phyloP scores from a whole-genome alignment of 768 basidiomycete species.

The Strobilomyces dryophilus region DNA sequence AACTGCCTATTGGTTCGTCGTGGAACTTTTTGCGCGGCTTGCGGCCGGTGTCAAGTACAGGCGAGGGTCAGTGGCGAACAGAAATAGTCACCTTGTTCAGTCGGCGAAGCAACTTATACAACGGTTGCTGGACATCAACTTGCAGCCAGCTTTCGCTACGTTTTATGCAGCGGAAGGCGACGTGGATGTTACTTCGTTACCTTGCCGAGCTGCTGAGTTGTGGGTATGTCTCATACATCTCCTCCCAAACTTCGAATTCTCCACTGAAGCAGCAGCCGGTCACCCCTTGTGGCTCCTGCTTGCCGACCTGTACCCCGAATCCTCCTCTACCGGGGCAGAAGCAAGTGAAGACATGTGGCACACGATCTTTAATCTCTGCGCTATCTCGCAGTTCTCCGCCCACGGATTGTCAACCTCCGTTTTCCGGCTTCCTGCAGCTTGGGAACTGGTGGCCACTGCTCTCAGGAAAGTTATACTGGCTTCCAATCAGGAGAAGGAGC shows the following conservation, averaged over 20 bases:
- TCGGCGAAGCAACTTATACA: constrained; percentile 41
- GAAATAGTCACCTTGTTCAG: constrained; percentile 17
- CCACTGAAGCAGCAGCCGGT: constrained; percentile 14
- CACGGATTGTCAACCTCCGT: constrained; percentile 41
- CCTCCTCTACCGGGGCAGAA: constrained; percentile 34
- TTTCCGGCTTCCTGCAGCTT: constrained; percentile 49
- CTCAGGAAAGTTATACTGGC: constrained; percentile 56
- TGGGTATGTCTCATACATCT: constrained; percentile 76
- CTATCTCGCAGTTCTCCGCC: constrained; percentile 74
- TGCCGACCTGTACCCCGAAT: constrained; percentile 29
- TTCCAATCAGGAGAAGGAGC: constrained; percentile 43
- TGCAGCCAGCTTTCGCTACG: constrained; percentile 32
- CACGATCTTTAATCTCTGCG: constrained; percentile 61
- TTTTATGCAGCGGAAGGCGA: constrained; percentile 18
- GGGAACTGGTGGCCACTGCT: constrained; percentile 60
- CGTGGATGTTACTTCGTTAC: constrained; percentile 33
- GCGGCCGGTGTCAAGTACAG: constrained; percentile 23
- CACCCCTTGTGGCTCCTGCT: constrained; percentile 48
- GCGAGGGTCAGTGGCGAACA: constrained; percentile 25
- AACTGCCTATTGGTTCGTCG: constrained; percentile 55
- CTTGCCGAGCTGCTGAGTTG: constrained; percentile 51
- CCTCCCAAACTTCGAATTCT: constrained; percentile 25
- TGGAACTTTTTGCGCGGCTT: constrained; percentile 52
- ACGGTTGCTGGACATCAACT: constrained; percentile 50
- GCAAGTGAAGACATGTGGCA: constrained; percentile 72